These are phyloP conservation scores for Zalaria sp. DNA, from an alignment of 2,329 filamentous ascomycete species.

Conservation along the genomic window DNA sequence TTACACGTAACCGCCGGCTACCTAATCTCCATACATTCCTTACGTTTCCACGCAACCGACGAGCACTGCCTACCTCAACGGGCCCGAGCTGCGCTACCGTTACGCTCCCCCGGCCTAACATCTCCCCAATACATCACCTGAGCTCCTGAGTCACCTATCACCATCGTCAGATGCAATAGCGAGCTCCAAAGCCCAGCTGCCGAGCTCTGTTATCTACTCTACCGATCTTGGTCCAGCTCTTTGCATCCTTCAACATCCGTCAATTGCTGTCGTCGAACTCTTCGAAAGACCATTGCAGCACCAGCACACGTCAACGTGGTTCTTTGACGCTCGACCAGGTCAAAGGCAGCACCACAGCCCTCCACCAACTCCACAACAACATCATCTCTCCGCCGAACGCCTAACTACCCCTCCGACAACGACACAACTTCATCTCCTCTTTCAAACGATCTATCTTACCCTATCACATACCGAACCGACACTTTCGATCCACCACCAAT, in stretches of 20 bases:
- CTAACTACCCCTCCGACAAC: background rate
- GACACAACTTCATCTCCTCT: constrained; percentile 1
- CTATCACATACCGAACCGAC: constrained; percentile 5
- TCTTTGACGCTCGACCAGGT: background rate
- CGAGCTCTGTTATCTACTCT: background rate
- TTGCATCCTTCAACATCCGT: constrained; percentile 4
- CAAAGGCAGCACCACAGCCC: background rate
- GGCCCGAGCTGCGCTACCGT: constrained; percentile 1
- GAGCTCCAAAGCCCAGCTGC: constrained; percentile 2
- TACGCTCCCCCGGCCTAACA: constrained; percentile 1
- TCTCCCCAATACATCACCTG: constrained; percentile 1
- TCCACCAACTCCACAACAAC: background rate
- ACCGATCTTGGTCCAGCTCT: background rate
- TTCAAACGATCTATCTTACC: constrained; percentile 7
- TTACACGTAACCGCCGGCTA: background rate
- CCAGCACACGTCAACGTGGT: background rate
- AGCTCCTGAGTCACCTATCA: background rate
- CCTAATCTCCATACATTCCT: constrained; percentile 4
- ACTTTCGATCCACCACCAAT: constrained; percentile 3
- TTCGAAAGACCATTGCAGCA: background rate
- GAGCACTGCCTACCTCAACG: constrained; percentile 2
- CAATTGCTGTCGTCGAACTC: no score
- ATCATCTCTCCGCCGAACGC: background rate
- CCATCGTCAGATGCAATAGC: constrained; percentile 1
- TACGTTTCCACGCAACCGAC: constrained; percentile 5